A percentile compares a stretch with the other conserved stretches of the same genome.
Conservation (phyloP, 441 rosid genomes). For the Gossypium schwendimanii region DNA sequence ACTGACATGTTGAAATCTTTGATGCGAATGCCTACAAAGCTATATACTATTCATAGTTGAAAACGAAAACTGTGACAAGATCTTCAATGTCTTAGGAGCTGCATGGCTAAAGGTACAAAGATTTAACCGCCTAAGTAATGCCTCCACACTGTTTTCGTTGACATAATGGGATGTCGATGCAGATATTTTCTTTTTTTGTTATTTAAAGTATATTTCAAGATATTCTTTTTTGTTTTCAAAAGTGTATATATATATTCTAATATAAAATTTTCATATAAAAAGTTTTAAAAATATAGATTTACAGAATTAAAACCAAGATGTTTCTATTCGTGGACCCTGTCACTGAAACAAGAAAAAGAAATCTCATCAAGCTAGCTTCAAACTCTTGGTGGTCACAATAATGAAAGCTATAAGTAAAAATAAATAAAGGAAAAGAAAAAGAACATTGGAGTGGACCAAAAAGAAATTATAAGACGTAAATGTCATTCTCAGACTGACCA, state of each 20-base stretch:
- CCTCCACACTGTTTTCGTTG: not conserved
- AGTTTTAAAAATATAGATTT: no score
- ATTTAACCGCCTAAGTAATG: not conserved
- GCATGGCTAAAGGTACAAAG: not conserved
- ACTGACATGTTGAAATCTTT: not conserved
- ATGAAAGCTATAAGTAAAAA: not conserved
- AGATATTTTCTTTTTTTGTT: no score
- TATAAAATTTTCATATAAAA: no score
- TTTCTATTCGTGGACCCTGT: not conserved
- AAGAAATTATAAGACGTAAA: not conserved
- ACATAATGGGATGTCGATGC: not conserved
- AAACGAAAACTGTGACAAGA: not conserved
- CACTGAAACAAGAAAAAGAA: not conserved
- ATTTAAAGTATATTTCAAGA: no score
- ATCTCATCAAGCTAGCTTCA: not conserved
- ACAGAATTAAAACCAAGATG: not conserved
- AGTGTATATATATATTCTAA: no score
- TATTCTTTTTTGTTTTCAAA: no score
- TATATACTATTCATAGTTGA: not conserved
- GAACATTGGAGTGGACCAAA: not conserved
- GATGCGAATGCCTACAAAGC: not conserved
- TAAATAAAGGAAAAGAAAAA: no score
- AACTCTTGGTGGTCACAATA: not conserved
- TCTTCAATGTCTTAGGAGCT: not conserved
- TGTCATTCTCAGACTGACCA: conserved; percentile 3